Conservation (phyloP, 441 rosid species). For the Arabidopsis lyrata region DNA sequence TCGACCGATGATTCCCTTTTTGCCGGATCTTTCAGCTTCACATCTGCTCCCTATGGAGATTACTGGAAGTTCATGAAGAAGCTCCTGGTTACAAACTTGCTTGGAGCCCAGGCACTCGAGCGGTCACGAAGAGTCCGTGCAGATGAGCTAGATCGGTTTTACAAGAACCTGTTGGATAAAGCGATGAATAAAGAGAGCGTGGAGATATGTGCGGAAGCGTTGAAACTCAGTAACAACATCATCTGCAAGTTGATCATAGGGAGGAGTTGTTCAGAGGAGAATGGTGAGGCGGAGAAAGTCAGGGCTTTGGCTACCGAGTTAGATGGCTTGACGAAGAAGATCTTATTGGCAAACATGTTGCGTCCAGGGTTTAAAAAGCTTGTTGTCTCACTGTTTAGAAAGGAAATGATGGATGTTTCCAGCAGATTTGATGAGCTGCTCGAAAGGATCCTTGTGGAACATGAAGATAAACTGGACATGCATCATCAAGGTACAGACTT, state of each 20-base stretch:
- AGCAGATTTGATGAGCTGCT: slow-evolving; percentile 30
- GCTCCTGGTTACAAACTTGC: slow-evolving; percentile 42
- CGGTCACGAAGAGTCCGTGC: slow-evolving; percentile 33
- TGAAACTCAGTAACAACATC: slow-evolving; percentile 35
- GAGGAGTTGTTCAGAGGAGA: slow-evolving; percentile 48
- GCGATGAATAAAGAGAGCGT: slow-evolving; percentile 37
- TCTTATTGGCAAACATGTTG: slow-evolving; percentile 29
- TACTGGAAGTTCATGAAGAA: slow-evolving; percentile 59
- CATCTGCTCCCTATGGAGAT: slow-evolving; percentile 49
- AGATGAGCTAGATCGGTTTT: slow-evolving; percentile 35
- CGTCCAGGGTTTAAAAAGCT: slow-evolving; percentile 30
- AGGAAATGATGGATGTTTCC: slow-evolving; percentile 38
- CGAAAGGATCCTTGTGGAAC: slow-evolving; percentile 51
- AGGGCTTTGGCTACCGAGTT: slow-evolving; percentile 41
- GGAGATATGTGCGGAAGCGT: slow-evolving; percentile 32
- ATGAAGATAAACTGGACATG: slow-evolving; percentile 42
- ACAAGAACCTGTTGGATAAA: slow-evolving; percentile 32
- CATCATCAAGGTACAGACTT: slow-evolving; percentile 37
- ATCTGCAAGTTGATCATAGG: slow-evolving; percentile 45
- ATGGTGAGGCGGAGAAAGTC: slow-evolving; percentile 48
- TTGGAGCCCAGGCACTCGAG: slow-evolving; percentile 40
- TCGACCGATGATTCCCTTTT: slow-evolving; percentile 29
- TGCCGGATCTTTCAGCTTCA: slow-evolving; percentile 40
- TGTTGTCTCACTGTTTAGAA: slow-evolving; percentile 27
- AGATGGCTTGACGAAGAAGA: slow-evolving; percentile 32